Percentiles rank a stretch among this genome's conserved stretches.
Evolutionary conservation across 768 basidiomycete species (phyloP).

Genomic region (Kwoniella sp.): DNA sequence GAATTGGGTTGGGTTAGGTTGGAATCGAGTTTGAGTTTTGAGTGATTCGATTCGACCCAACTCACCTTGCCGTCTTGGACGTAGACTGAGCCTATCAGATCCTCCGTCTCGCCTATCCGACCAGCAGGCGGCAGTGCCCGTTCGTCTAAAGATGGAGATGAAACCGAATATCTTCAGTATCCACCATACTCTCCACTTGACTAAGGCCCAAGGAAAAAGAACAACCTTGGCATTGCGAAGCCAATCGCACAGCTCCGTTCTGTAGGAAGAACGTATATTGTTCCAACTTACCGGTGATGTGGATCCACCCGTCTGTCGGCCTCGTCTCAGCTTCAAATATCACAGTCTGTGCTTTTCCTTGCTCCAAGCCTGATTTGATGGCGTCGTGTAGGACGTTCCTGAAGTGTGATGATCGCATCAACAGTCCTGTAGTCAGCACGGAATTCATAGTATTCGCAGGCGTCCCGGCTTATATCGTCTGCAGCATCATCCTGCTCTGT

Average conservation of each 20-base stretch:
- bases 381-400: constrained; percentile 41
- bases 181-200: neutral
- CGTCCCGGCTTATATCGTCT: too few relatives aligned
- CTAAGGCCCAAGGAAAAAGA: neutral
- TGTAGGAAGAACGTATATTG: too few relatives aligned
- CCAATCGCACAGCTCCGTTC: too few relatives aligned
- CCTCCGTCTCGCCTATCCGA: constrained; percentile 55
- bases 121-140: constrained; percentile 52
- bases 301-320: constrained; percentile 54
- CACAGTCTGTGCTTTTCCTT: constrained; percentile 33
- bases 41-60: neutral
- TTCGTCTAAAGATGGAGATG: constrained; percentile 45
- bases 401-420: neutral
- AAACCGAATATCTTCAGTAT: too few relatives aligned
- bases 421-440: neutral
- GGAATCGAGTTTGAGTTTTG: neutral
- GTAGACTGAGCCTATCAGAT: constrained; percentile 54
- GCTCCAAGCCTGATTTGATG: constrained; percentile 38
- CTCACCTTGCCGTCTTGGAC: constrained; percentile 52
- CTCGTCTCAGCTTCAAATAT: constrained; percentile 48
- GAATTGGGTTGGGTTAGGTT: neutral
- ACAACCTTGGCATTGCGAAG: too few relatives aligned
- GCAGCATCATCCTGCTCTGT: too few relatives aligned
- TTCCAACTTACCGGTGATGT: constrained; percentile 50
- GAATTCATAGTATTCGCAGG: too few relatives aligned